Evolutionary conservation across 306 rosid genomes (phyloP), one percentile per base, ranked within the genome.

Genomic region (Oxytropis ochrocephala): DNA sequence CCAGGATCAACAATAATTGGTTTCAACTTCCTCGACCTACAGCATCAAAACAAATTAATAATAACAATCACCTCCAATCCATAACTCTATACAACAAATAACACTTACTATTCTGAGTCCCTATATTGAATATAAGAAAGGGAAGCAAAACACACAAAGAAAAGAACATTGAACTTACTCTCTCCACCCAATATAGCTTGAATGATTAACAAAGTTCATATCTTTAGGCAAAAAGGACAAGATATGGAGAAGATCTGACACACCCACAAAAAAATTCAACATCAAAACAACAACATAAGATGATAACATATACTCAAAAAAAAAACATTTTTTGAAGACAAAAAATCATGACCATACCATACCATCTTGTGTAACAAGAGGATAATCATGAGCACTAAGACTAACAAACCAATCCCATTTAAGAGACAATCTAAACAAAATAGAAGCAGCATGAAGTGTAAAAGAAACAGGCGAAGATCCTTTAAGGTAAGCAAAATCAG

Each of bases 101-200:
- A 73, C 43, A 62, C 27, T n/a, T 21, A 75, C 21, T 24, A 56
- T 10, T 24, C 13, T 3, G 18, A 41, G 67, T 42, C 41, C 13
- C 60, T 9, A n/a, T 33, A 61, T 7, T 63, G 18, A 66, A 13
- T 64, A 21, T 24, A 13, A 17, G 29, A 72, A 14, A 5, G 6
- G 4, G 3, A 3, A 53, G 7, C 6, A 27, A 64, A 72, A 51
- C 64, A 63, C 16, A 70, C 6, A 35, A 24, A 24, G 3, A 48
- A 1, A 43, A 35, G 66, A 66, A 67, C 65, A 70, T 8, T n/a
- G 67, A 42, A 42, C 97, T 62, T 89, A 94, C 99, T 94, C 97
- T 88, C 79, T 91, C 97, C 97, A 91, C 17, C 99, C 97, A 80
- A 94, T 87, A 77, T 94, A 91, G 67, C 92, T 91, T 44, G 99